Evolutionary conservation across 179 eudicot species (phyloP), one percentile per base, ranked within the genome.

Genomic region (Drosera spatulata): DNA sequence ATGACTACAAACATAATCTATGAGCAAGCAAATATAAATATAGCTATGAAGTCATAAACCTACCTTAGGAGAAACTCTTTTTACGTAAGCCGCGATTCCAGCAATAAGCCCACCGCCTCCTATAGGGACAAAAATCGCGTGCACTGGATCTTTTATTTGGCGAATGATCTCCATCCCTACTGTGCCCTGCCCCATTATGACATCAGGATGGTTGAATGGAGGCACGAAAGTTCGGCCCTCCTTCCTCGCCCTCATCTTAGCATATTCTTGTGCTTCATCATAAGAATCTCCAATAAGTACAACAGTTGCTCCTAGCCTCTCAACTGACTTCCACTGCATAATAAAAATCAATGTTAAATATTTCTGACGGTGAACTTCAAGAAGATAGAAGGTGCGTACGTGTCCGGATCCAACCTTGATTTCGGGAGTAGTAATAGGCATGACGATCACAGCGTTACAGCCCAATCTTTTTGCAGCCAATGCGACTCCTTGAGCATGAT

Each of bases 401-500:
- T 1, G 33, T 22, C 33, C 1, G 33, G 33, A 40, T 38, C 6
- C 1, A 73, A 94, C 99, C 94, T 94, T 94, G 74, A 94, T 94
- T 73, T 90, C 97, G 4, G 97, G 99, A 8, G 99, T 94, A 51
- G 99, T 90, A 64, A 86, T 79, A 40, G 99, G 99, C 99, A 94
- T 94, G 39, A 55, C 99, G 71, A 93, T 90, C 66, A 93, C 93
- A 40, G 99, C 99, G 77, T 71, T 58, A 61, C 97, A 93, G 13
- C 82, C 88, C 42, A 93, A 79, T 72, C 53, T 81, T 72, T 80
- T 77, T 40, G 99, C 97, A 12, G 99, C 63, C 62, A 93, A 75
- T 50, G 99, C 99, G 73, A 93, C 99, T 42, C 99, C 99, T 72
- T 93, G 99, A 9, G 99, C 99, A 76, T 93, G 99, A 67, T 93